Conservation (phyloP, 2,329 filamentous ascomycete genomes). For the Berkeleyomyces rouxiae region DNA sequence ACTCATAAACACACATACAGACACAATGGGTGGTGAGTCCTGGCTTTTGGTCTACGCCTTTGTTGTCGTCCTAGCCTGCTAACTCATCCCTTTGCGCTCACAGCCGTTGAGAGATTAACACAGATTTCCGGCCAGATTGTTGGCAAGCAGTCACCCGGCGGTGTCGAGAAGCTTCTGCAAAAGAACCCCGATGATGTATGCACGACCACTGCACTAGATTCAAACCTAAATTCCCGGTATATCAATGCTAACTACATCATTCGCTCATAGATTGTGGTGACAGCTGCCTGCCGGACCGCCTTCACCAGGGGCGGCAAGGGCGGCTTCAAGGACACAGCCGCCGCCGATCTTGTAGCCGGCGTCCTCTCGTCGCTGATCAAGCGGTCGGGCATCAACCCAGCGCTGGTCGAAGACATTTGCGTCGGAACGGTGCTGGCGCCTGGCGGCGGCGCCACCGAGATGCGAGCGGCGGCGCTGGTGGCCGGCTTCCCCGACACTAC, state of each 20-base stretch:
- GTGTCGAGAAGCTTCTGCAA: slow-evolving; percentile 41
- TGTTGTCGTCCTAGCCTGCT: not conserved
- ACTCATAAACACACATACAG: too few species aligned
- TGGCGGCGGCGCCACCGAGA: slow-evolving; percentile 89
- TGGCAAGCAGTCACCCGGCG: slow-evolving; percentile 37
- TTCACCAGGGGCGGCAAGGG: slow-evolving; percentile 89
- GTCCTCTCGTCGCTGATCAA: slow-evolving; percentile 67
- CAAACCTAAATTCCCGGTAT: not conserved
- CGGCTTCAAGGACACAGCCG: slow-evolving; percentile 85
- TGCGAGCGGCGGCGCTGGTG: slow-evolving; percentile 77
- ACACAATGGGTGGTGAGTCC: slow-evolving; percentile 13
- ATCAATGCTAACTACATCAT: slow-evolving; percentile 17
- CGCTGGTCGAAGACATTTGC: slow-evolving; percentile 76
- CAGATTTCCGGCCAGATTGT: slow-evolving; percentile 48
- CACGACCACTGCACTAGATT: slow-evolving; percentile 8
- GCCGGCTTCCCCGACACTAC: slow-evolving; percentile 78
- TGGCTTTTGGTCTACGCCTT: not conserved
- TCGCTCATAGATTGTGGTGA: slow-evolving; percentile 59
- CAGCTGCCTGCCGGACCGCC: slow-evolving; percentile 76
- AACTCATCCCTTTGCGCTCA: not conserved
- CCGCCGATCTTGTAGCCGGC: slow-evolving; percentile 70
- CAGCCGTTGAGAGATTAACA: slow-evolving; percentile 39
- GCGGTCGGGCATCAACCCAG: slow-evolving; percentile 76
- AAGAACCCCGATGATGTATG: slow-evolving; percentile 52
- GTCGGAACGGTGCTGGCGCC: slow-evolving; percentile 85